These are phyloP conservation scores for Gillenia trifoliata DNA, from an alignment of 306 rosid species.

Conservation along the genomic window DNA sequence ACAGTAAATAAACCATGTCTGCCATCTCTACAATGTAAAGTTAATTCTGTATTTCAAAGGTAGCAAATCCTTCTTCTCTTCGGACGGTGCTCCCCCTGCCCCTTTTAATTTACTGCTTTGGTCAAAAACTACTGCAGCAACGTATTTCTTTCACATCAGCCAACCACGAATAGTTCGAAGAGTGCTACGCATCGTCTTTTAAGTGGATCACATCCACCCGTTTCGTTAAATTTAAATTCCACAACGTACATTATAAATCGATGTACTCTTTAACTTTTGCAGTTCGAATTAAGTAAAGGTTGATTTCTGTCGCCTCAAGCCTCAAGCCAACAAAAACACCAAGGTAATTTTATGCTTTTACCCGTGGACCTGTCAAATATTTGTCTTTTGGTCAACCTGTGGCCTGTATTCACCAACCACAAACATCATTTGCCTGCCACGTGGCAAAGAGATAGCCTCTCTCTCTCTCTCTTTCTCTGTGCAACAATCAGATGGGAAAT, in stretches of 20 bases:
- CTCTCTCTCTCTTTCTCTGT: no score
- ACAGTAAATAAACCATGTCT: background rate
- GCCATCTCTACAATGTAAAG: background rate
- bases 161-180: background rate
- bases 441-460: conserved; percentile 43
- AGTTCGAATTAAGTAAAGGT: no score
- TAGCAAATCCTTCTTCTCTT: no score
- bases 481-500: conserved; percentile 50
- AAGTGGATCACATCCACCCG: no score
- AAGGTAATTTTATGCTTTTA: background rate
- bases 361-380: background rate
- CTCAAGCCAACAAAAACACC: background rate
- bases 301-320: background rate
- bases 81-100: no score
- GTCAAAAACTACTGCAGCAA: background rate
- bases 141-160: background rate
- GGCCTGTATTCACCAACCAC: conserved; percentile 34
- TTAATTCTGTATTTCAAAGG: no score
- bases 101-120: background rate
- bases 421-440: conserved; percentile 33
- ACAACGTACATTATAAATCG: no score
- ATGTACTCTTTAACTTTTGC: no score
- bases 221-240: no score
- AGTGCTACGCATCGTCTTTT: no score
- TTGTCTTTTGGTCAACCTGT: conserved; percentile 22